phyloP scores from a whole-genome alignment of 208 protist genomes.

The Hexamita inflata region DNA sequence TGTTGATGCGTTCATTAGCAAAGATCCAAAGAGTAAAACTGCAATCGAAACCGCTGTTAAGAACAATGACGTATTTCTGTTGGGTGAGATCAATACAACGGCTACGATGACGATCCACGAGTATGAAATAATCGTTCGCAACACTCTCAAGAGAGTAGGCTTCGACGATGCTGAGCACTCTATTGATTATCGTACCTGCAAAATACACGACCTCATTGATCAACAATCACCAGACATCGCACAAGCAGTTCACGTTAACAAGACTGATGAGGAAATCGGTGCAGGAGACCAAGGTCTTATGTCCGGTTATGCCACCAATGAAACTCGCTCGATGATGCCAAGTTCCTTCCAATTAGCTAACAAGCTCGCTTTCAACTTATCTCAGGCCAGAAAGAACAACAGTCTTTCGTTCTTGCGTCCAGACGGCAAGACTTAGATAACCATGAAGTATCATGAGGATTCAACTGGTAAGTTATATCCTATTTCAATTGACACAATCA shows the following conservation, averaged over 20 bases:
- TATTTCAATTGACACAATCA: constrained; percentile 79
- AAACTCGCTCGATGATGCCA: constrained; percentile 90
- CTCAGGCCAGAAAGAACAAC: constrained; percentile 64
- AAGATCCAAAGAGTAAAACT: constrained; percentile 86
- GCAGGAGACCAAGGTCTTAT: constrained; percentile 98
- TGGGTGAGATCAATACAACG: constrained; percentile 97
- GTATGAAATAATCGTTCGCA: constrained; percentile 86
- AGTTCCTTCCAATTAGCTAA: constrained; percentile 81
- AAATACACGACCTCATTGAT: background rate
- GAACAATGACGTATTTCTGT: constrained; percentile 92
- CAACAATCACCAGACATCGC: constrained; percentile 93
- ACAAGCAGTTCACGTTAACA: constrained; percentile 84
- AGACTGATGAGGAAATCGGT: constrained; percentile 76
- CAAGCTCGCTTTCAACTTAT: constrained; percentile 58
- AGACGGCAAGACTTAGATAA: constrained; percentile 95
- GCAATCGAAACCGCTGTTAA: constrained; percentile 92
- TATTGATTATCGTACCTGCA: constrained; percentile 43
- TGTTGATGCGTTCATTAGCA: constrained; percentile 87
- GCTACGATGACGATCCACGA: constrained; percentile 82
- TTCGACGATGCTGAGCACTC: constrained; percentile 71
- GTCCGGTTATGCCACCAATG: constrained; percentile 98
- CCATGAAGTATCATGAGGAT: constrained; percentile 95
- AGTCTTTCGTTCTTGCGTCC: constrained; percentile 77
- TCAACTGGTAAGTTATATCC: constrained; percentile 66
- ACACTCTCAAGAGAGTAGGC: constrained; percentile 85